Conservation (phyloP, 441 rosid genomes). For the Croton setiger region DNA sequence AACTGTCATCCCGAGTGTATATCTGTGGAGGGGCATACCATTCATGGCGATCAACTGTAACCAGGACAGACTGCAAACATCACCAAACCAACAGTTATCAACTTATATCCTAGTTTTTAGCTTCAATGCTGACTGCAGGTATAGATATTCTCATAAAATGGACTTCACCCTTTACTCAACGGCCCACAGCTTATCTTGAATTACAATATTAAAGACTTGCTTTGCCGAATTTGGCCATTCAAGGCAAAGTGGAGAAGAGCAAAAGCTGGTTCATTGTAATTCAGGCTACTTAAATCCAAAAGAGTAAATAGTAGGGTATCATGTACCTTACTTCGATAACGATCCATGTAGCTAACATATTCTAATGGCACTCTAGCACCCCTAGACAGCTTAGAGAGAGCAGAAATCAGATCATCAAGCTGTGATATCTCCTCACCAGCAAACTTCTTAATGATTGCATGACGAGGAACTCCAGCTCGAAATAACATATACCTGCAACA, state of each 20-base stretch:
- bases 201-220: not conserved
- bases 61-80: constrained; percentile 82
- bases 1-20: constrained; percentile 87
- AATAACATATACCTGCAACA: constrained; percentile 83
- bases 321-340: constrained; percentile 90
- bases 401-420: constrained; percentile 66
- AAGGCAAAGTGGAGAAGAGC: not conserved
- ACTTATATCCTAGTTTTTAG: not conserved
- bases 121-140: not conserved
- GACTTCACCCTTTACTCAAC: not conserved
- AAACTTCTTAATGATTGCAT: constrained; percentile 90
- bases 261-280: not conserved
- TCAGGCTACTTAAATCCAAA: not conserved
- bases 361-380: constrained; percentile 97
- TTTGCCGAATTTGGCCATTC: not conserved
- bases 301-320: not conserved
- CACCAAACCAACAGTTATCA: constrained; percentile 1
- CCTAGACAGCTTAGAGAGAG: constrained; percentile 62
- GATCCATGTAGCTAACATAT: constrained; percentile 80
- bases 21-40: constrained; percentile 97
- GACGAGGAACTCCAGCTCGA: constrained; percentile 97
- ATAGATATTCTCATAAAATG: not conserved
- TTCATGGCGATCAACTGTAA: constrained; percentile 95
- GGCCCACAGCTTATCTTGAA: not conserved
- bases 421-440: constrained; percentile 80